phyloP scores from a whole-genome alignment of 2,329 filamentous ascomycete species.

The Aspergillus arachidicola region DNA sequence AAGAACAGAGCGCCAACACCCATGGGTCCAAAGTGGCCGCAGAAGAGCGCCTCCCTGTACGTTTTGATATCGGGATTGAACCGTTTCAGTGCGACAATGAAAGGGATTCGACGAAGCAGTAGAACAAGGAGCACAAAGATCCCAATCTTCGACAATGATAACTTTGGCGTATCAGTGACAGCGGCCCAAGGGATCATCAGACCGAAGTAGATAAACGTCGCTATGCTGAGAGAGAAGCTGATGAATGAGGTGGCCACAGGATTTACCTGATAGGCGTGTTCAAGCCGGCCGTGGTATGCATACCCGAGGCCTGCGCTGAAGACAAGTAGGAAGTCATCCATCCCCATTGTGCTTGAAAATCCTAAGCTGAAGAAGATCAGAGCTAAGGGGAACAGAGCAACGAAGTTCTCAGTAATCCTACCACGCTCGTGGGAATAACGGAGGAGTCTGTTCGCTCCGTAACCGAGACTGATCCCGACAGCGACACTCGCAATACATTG shows the following conservation, averaged over 20 bases:
- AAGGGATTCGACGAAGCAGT: background rate
- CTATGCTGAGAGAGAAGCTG: slow-evolving; percentile 1
- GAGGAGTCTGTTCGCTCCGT: background rate
- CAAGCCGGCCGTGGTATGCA: background rate
- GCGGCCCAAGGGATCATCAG: slow-evolving; percentile 1
- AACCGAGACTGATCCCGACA: background rate
- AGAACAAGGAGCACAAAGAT: background rate
- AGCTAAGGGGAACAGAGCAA: slow-evolving; percentile 2
- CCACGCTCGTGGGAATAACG: background rate
- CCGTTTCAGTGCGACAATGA: background rate
- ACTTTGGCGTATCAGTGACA: background rate
- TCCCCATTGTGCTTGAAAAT: background rate
- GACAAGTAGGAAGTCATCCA: slow-evolving; percentile 1
- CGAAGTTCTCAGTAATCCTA: background rate
- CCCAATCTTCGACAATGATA: background rate
- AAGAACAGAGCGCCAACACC: background rate
- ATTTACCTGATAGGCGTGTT: slow-evolving; percentile 1
- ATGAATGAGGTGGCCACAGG: background rate
- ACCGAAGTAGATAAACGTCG: background rate
- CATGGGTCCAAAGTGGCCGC: slow-evolving; percentile 2
- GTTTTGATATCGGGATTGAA: background rate
- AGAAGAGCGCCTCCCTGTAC: background rate
- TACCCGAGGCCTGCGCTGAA: background rate
- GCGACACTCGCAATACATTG: background rate
- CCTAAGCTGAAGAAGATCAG: background rate